A percentile compares a stretch with the other conserved stretches of the same genome.
These are phyloP conservation scores for Euphorbia celastroides DNA, from an alignment of 441 rosid species.

Conservation along the genomic window DNA sequence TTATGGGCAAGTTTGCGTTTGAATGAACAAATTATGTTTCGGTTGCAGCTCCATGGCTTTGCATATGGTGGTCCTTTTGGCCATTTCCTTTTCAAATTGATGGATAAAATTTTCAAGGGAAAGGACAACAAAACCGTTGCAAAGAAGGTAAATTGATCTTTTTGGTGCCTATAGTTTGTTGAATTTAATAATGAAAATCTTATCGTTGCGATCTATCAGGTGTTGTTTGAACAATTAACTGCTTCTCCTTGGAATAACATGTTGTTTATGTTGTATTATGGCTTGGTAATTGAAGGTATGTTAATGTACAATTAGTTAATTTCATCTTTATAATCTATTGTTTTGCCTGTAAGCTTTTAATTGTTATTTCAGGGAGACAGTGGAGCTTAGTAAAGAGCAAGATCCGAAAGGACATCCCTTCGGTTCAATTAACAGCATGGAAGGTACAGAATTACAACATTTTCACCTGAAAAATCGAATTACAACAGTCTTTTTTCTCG, in stretches of 20 bases:
- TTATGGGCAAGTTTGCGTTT: conserved; percentile 4
- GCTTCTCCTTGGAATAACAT: conserved; percentile 88
- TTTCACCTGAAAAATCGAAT: neutral
- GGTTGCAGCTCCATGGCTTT: conserved; percentile 66
- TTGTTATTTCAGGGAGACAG: conserved; percentile 52
- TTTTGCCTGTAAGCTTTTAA: neutral
- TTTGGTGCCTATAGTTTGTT: neutral
- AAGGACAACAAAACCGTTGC: conserved; percentile 67
- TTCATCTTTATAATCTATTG: neutral
- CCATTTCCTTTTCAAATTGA: conserved; percentile 77
- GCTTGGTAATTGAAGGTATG: conserved; percentile 85
- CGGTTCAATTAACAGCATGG: conserved; percentile 81
- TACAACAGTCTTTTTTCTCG: too few relatives aligned
- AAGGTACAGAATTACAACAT: conserved; percentile 37
- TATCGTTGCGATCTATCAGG: conserved; percentile 31
- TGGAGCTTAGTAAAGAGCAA: conserved; percentile 59
- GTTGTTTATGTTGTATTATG: conserved; percentile 75
- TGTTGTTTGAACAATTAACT: conserved; percentile 76
- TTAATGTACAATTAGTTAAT: neutral
- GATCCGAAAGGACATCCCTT: conserved; percentile 56
- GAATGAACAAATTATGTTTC: neutral
- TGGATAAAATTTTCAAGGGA: conserved; percentile 71
- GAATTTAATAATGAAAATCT: neutral
- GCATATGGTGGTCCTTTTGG: conserved; percentile 93
- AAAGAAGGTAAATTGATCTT: conserved; percentile 52